Evolutionary conservation across 1,139 yeast species (phyloP), one percentile per base, ranked within the genome.

Genomic region (Yamadazyma epiphylla): DNA sequence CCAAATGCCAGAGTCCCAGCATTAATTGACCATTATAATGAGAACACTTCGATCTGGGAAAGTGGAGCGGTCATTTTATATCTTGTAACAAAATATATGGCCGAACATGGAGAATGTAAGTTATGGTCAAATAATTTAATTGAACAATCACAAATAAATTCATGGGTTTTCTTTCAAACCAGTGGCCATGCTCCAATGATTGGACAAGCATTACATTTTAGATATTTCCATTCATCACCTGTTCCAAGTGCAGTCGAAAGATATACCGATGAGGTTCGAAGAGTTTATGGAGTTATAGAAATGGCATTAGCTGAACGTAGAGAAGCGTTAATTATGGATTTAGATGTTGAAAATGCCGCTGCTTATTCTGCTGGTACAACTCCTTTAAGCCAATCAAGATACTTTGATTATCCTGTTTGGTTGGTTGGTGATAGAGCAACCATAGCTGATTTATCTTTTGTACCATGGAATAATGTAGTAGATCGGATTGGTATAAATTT

Each of bases 141-240:
- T 4, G 96, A 86, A 45, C 96, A 88, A 60, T 73, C 88, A n/a
- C 89, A 81, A 50, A 86, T 89, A 37, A 73, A 79, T 37, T 78
- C 89, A 13, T 89, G 96, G 96, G 69, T 89, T 28, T 89, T 87
- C 53, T 88, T 88, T 67, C 96, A 89, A 60, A 87, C 96, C 3
- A 82, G 94, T 10, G 96, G 96, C 10, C 96, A 88, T 54, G 95
- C 96, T 1, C 96, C 96, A 16, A 89, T 89, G 95, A 86, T 89
- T 48, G 97, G 97, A 15, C 97, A 89, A 56, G 96, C 96, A 3
- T 71, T 88, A 46, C 96, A 89, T 65, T 89, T 89, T 64, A 71
- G 91, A 48, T 86, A 85, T 56, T 88, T 88, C 69, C 96, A 89
- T 57, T 74, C 91, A 5, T 83, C 84, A 37, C 83, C 82, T 36